phyloP scores from a whole-genome alignment of 257 asterid genomes.

The Penstemon davidsonii region DNA sequence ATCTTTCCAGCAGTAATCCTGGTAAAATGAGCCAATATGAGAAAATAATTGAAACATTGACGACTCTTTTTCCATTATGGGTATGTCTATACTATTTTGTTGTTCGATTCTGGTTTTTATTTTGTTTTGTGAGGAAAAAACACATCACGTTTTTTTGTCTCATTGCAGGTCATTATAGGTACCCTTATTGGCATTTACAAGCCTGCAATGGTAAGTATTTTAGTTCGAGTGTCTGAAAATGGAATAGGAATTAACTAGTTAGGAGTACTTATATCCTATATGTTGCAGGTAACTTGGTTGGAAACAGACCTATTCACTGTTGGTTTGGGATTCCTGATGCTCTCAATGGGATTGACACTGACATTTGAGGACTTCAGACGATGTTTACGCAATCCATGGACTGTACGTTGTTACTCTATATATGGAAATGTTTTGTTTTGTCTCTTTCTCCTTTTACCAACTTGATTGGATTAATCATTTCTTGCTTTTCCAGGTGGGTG shows the following conservation, averaged over 20 bases:
- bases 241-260: slow-evolving; percentile 20
- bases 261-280: slow-evolving; percentile 25
- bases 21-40: slow-evolving; percentile 70
- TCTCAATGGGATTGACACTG: slow-evolving; percentile 94
- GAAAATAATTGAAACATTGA: slow-evolving; percentile 82
- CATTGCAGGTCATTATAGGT: slow-evolving; percentile 84
- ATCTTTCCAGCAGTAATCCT: slow-evolving; percentile 56
- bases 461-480: slow-evolving; percentile 13
- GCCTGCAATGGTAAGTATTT: slow-evolving; percentile 70
- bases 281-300: slow-evolving; percentile 89
- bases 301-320: slow-evolving; percentile 84
- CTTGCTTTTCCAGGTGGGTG: slow-evolving; percentile 70
- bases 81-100: slow-evolving; percentile 46
- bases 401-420: slow-evolving; percentile 56
- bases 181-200: slow-evolving; percentile 89
- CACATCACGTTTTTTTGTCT: slow-evolving; percentile 14
- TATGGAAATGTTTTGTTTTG: background rate
- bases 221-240: slow-evolving; percentile 25
- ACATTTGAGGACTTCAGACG: slow-evolving; percentile 89
- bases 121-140: background rate
- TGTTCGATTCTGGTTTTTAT: slow-evolving; percentile 22
- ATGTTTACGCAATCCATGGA: slow-evolving; percentile 96
- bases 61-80: slow-evolving; percentile 94
- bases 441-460: slow-evolving; percentile 26
- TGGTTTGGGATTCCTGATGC: slow-evolving; percentile 98